Evolutionary conservation across 352 stramenopile genomes (phyloP), one percentile per base, ranked within the genome.

Genomic region (Globisporangium apiculatum): DNA sequence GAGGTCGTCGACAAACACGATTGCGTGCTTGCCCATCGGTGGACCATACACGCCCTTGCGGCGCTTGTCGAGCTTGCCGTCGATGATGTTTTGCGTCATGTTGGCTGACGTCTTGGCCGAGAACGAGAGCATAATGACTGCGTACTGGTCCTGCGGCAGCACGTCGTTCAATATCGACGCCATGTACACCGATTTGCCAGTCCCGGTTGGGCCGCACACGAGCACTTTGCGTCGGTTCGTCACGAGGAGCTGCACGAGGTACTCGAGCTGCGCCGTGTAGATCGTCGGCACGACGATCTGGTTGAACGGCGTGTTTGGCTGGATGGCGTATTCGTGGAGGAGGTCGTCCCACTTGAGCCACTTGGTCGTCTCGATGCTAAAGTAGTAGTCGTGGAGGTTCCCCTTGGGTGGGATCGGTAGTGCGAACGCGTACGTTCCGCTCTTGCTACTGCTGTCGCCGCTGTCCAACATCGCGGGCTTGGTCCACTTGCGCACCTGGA

Each of bases 41-140:
- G 92, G 92, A 0, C 92, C 92, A 57, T 90, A 98, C 2, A 97
- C 87, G 40, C 87, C 87, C 58, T 97, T 97, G 14, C 90, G 75
- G 0, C 92, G 74, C 66, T 98, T 98, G 59, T 97, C 89, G 7
- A 98, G 73, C 65, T 98, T 97, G n/a, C 91, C 90, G 55, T 98
- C 91, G 46, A 98, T 97, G 68, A 98, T 97, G 62, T 95, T 94
- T 55, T 98, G 92, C 4, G 92, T 98, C 91, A 97, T 97, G 51
- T 96, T 95, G 10, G 92, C 88, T 12, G 86, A 96, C 0, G 92
- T 98, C 67, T 97, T 97, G 1, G 92, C 92, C 14, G 87, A 97
- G 55, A 98, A 98, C 11, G 87, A 92, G 4, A 98, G 67, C 67
- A 85, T 89, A 43, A 98, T 79, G 8, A 94, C 72, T 10, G 89